Evolutionary conservation across 768 basidiomycete species (phyloP).

Genomic region (Panaeolus papilionaceus): DNA sequence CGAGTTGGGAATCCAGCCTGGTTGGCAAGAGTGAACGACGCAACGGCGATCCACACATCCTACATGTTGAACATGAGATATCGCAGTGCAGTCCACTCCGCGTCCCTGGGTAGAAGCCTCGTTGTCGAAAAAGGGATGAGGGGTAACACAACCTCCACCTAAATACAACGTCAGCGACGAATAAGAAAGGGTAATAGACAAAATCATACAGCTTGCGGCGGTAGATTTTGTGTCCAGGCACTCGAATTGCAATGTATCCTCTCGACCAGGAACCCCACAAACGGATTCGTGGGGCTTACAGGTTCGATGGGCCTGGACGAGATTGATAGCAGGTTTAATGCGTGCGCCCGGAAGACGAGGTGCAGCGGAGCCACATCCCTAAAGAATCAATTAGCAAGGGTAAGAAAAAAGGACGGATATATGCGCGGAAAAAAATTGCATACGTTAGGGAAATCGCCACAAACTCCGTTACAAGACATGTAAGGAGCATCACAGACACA

Average conservation of each 20-base stretch:
- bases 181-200: background rate
- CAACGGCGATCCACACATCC: constrained; percentile 35
- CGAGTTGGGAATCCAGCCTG: constrained; percentile 34
- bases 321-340: constrained; percentile 29
- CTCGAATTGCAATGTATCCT: constrained; percentile 38
- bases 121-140: constrained; percentile 38
- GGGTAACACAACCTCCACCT: constrained; percentile 50
- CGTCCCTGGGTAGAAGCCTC: constrained; percentile 15
- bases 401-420: constrained; percentile 20
- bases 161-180: background rate
- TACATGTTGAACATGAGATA: constrained; percentile 32
- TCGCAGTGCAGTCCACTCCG: constrained; percentile 38
- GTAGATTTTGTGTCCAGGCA: constrained; percentile 42
- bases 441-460: constrained; percentile 38
- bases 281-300: constrained; percentile 39
- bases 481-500: constrained; percentile 46
- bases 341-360: constrained; percentile 31
- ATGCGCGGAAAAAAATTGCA: constrained; percentile 28
- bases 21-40: constrained; percentile 33
- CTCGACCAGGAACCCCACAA: constrained; percentile 44
- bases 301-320: constrained; percentile 35
- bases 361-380: constrained; percentile 48
- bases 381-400: constrained; percentile 9
- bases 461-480: constrained; percentile 47
- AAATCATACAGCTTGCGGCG: constrained; percentile 47